Evolutionary conservation across 1,284 basidiomycete species (phyloP).

Genomic region (Ceratobasidium sp.): DNA sequence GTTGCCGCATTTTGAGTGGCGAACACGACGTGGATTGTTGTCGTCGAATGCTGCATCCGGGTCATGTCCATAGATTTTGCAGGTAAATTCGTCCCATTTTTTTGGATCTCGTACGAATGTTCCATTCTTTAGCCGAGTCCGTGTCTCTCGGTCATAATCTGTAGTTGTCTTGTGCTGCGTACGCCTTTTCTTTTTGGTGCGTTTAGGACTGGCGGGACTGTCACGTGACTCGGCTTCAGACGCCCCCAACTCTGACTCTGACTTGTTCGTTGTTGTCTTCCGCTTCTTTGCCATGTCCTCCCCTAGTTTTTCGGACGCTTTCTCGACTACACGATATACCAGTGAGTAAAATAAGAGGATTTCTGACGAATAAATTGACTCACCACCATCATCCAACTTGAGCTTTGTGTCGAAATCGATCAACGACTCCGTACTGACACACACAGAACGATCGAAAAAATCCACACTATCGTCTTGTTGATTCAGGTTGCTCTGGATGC

Average conservation of each 20-base stretch:
- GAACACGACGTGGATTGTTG: not conserved
- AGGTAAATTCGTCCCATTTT: not conserved
- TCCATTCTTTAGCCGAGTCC: not conserved
- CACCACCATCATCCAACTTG: not conserved
- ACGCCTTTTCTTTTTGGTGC: too few species aligned
- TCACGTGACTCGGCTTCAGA: not conserved
- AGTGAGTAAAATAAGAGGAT: too few species aligned
- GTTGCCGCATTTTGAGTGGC: slow-evolving; percentile 3
- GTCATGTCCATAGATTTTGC: not conserved
- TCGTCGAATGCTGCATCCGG: not conserved
- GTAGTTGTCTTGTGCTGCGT: too few species aligned
- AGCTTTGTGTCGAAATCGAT: not conserved
- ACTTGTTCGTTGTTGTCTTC: too few species aligned
- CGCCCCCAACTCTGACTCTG: too few species aligned
- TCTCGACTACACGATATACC: too few species aligned
- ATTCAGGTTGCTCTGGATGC: too few species aligned
- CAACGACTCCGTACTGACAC: not conserved
- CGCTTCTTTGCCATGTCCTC: too few species aligned
- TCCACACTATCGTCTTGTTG: too few species aligned
- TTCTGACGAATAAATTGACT: not conserved
- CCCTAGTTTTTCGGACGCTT: too few species aligned
- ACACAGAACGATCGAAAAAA: too few species aligned
- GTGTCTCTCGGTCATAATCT: not conserved
- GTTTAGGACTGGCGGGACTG: too few species aligned
- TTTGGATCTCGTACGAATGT: not conserved